These are phyloP conservation scores for Tetraselmis striata DNA, from an alignment of 139 green algal genomes.

Conservation along the genomic window DNA sequence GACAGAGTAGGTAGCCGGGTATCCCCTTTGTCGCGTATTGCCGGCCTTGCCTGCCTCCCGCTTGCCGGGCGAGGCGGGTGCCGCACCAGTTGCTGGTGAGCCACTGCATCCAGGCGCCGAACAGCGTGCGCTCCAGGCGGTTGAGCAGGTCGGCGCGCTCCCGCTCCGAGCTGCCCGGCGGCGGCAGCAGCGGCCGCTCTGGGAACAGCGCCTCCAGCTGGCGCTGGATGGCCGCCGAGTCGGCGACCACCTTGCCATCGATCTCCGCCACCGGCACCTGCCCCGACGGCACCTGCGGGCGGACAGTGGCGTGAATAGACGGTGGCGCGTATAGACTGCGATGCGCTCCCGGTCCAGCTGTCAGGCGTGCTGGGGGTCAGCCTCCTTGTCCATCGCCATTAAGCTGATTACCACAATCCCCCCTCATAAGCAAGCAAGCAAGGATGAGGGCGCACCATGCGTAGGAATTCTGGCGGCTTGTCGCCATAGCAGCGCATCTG, in stretches of 20 bases:
- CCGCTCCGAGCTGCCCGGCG: constrained; percentile 30
- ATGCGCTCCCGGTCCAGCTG: no score
- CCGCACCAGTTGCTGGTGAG: constrained; percentile 42
- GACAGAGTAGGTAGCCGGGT: no score
- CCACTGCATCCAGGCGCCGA: constrained; percentile 72
- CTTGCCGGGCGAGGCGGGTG: no score
- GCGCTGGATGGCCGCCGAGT: constrained; percentile 60
- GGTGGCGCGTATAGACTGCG: no score
- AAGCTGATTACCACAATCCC: no score
- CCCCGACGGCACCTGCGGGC: constrained; percentile 54
- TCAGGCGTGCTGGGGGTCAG: no score
- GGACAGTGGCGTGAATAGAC: constrained; percentile 2
- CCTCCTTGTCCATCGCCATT: no score
- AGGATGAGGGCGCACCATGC: constrained; percentile 39
- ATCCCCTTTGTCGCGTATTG: no score
- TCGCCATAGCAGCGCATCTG: constrained; percentile 90
- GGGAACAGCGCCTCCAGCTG: constrained; percentile 66
- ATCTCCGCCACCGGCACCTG: constrained; percentile 87
- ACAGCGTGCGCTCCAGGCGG: constrained; percentile 74
- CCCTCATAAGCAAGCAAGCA: no score
- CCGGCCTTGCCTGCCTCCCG: no score
- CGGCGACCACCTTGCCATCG: constrained; percentile 70
- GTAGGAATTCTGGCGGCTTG: constrained; percentile 72
- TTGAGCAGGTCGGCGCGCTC: constrained; percentile 55
- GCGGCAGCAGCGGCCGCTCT: constrained; percentile 65